A percentile compares a stretch with the other conserved stretches of the same genome.
phyloP scores from a whole-genome alignment of 2,329 filamentous ascomycete genomes.

The Cordyceps cateniannulata region DNA sequence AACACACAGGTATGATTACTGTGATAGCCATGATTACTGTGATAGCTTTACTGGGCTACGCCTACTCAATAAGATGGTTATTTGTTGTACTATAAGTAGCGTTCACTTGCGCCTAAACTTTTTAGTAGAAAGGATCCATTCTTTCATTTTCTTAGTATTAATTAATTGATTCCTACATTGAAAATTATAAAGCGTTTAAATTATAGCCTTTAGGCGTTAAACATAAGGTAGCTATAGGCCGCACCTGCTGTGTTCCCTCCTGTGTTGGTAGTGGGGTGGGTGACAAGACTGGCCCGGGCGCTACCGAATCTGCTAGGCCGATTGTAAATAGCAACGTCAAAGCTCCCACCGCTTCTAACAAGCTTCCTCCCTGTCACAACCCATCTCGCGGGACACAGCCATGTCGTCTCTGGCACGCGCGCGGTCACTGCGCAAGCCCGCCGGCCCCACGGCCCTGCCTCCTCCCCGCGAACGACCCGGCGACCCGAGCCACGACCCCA shows the following conservation, averaged over 20 bases:
- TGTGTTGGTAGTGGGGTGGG: not conserved
- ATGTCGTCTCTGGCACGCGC: constrained; percentile 42
- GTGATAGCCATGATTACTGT: no score
- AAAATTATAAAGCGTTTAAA: no score
- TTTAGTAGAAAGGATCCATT: no score
- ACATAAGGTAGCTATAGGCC: no score
- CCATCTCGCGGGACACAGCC: not conserved
- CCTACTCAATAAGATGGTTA: no score
- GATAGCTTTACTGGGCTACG: no score
- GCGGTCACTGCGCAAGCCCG: constrained; percentile 42
- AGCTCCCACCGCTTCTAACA: not conserved
- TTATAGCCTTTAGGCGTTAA: no score
- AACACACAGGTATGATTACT: no score
- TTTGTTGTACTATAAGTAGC: no score
- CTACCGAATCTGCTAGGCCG: not conserved
- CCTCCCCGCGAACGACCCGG: constrained; percentile 3
- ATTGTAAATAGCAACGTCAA: not conserved
- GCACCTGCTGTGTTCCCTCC: not conserved
- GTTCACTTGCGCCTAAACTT: no score
- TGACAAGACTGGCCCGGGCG: not conserved
- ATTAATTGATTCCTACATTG: no score
- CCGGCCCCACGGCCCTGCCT: constrained; percentile 16
- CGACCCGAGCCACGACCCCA: constrained; percentile 16
- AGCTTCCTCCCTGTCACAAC: not conserved
- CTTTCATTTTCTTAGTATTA: no score